These are phyloP conservation scores for Colletotrichum godetiae DNA, from an alignment of 2,329 filamentous ascomycete species.

Conservation along the genomic window DNA sequence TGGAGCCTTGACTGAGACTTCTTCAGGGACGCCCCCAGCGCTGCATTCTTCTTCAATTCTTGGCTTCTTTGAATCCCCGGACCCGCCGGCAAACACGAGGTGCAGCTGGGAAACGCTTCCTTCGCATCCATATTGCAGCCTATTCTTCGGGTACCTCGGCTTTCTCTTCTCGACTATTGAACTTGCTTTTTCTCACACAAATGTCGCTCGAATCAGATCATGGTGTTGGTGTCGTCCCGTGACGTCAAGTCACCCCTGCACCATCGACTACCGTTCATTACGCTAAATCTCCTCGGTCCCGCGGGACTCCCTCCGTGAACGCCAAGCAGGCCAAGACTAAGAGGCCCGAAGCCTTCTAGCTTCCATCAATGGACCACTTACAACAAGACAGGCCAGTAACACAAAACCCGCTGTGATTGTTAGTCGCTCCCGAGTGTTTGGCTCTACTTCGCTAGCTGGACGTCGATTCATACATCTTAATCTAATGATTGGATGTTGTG, in stretches of 20 bases:
- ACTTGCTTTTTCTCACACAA: not conserved
- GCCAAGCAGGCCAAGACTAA: not conserved
- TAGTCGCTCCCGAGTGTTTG: not conserved
- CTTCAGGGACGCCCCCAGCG: not conserved
- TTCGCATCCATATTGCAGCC: not conserved
- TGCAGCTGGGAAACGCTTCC: slow-evolving; percentile 1
- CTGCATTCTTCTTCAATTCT: not conserved
- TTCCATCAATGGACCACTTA: not conserved
- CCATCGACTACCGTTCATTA: not conserved
- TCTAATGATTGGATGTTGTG: no score
- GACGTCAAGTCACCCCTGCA: not conserved
- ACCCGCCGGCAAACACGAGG: slow-evolving; percentile 14
- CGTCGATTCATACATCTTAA: not conserved
- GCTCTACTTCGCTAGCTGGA: not conserved
- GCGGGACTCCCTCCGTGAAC: not conserved
- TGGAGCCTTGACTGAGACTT: not conserved
- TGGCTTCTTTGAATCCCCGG: not conserved
- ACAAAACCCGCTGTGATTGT: not conserved
- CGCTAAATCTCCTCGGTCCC: not conserved
- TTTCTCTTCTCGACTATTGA: not conserved
- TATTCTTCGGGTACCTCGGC: not conserved
- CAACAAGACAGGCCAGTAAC: not conserved
- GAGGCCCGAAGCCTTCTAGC: not conserved
- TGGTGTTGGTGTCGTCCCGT: not conserved
- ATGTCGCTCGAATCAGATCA: not conserved